These are phyloP conservation scores for Saccharomycopsis capsularis DNA, from an alignment of 805 yeast genomes.

Conservation along the genomic window DNA sequence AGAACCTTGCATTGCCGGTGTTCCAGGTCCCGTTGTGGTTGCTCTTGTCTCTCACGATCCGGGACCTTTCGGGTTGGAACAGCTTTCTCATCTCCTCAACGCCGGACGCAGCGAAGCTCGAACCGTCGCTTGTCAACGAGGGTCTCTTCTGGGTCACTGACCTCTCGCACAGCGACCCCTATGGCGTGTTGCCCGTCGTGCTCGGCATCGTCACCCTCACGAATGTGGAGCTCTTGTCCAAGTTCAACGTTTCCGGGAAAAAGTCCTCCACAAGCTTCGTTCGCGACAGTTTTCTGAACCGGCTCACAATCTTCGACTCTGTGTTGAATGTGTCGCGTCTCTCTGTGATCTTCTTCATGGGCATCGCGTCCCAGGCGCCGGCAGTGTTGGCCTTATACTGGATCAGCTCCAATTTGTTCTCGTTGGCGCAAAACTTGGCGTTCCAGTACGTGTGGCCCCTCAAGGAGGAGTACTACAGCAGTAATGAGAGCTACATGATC, in stretches of 20 bases:
- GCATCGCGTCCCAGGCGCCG: slow-evolving; percentile 81
- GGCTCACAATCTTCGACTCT: slow-evolving; percentile 57
- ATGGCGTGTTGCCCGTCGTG: slow-evolving; percentile 57
- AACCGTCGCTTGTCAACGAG: slow-evolving; percentile 42
- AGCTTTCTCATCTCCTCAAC: slow-evolving; percentile 30
- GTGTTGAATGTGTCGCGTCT: slow-evolving; percentile 65
- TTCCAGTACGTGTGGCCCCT: slow-evolving; percentile 64
- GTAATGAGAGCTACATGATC: not conserved
- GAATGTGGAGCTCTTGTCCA: slow-evolving; percentile 62
- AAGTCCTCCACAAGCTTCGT: slow-evolving; percentile 27
- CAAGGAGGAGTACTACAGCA: slow-evolving; percentile 36
- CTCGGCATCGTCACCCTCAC: slow-evolving; percentile 66
- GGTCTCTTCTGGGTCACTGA: slow-evolving; percentile 58
- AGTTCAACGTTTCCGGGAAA: slow-evolving; percentile 20
- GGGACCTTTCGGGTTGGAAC: slow-evolving; percentile 60
- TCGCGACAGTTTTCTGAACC: slow-evolving; percentile 30
- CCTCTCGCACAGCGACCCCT: slow-evolving; percentile 54
- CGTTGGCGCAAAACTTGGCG: slow-evolving; percentile 66
- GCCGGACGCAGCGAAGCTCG: slow-evolving; percentile 37
- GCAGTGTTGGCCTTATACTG: slow-evolving; percentile 78
- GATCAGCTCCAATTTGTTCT: slow-evolving; percentile 77
- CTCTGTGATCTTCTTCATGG: slow-evolving; percentile 74
- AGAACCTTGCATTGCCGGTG: slow-evolving; percentile 64
- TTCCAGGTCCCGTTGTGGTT: slow-evolving; percentile 88
- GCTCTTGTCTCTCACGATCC: slow-evolving; percentile 63